These are phyloP conservation scores for Acarospora socialis DNA, from an alignment of 2,329 filamentous ascomycete genomes.

Conservation along the genomic window DNA sequence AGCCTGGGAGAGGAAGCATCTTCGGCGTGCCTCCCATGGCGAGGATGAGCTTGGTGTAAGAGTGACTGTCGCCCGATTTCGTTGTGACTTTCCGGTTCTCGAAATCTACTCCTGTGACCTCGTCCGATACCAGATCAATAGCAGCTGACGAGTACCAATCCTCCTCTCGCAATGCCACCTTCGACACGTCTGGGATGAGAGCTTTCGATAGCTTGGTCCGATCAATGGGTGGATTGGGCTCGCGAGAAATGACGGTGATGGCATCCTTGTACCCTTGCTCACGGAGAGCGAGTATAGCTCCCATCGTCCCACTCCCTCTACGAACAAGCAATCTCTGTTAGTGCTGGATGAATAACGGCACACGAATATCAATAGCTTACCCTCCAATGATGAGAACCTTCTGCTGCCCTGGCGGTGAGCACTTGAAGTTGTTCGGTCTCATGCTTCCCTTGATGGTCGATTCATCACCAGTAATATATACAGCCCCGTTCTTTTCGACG, in stretches of 20 bases:
- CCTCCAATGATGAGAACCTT: conserved; percentile 75
- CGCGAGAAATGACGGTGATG: conserved; percentile 70
- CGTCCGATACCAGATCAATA: conserved; percentile 41
- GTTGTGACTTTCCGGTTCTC: conserved; percentile 58
- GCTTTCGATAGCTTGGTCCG: conserved; percentile 93
- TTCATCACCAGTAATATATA: conserved; percentile 75
- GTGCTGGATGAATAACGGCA: not conserved
- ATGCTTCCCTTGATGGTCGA: conserved; percentile 61
- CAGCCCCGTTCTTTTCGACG: conserved; percentile 62
- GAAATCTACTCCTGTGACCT: conserved; percentile 66
- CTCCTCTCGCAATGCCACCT: conserved; percentile 61
- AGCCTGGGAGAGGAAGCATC: conserved; percentile 63
- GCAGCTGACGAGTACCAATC: conserved; percentile 58
- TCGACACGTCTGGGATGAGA: conserved; percentile 63
- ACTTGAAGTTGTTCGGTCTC: conserved; percentile 59
- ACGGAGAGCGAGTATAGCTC: conserved; percentile 67
- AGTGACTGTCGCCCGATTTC: conserved; percentile 52
- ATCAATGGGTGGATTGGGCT: conserved; percentile 80
- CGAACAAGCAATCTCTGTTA: conserved; percentile 7
- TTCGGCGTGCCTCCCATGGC: conserved; percentile 73
- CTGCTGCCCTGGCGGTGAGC: conserved; percentile 43
- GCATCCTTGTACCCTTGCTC: conserved; percentile 65
- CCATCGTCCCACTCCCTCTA: conserved; percentile 69
- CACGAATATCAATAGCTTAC: conserved; percentile 22
- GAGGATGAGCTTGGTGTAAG: conserved; percentile 79